Conservation (phyloP, 140 eudicot genomes). For the Erigeron philadelphicus region DNA sequence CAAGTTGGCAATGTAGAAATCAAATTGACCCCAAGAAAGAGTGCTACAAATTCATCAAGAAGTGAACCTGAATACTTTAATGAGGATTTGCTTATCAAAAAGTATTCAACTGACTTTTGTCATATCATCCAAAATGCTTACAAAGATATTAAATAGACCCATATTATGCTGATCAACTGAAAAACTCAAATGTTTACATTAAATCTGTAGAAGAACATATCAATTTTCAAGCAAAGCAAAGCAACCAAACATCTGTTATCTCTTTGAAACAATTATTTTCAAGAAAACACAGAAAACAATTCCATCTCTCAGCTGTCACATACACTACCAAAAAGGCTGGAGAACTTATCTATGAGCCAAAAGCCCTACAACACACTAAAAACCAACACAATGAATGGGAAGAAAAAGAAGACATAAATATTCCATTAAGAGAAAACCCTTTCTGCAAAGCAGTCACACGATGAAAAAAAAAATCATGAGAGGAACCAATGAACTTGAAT, state of each 20-base stretch:
- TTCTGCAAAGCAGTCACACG: constrained; percentile 28
- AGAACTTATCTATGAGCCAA: constrained; percentile 8
- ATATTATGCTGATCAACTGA: too few relatives aligned
- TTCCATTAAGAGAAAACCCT: constrained; percentile 18
- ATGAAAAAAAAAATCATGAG: neutral
- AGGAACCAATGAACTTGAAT: constrained; percentile 1
- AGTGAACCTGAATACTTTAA: too few relatives aligned
- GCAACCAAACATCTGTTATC: neutral
- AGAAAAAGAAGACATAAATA: neutral
- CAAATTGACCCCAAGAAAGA: too few relatives aligned
- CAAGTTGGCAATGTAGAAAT: too few relatives aligned
- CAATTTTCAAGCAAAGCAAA: neutral
- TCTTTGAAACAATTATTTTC: constrained; percentile 11
- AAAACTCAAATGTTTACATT: too few relatives aligned
- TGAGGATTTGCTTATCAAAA: too few relatives aligned
- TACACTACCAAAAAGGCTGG: constrained; percentile 27
- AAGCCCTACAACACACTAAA: constrained; percentile 16
- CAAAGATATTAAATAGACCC: too few relatives aligned
- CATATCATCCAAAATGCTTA: too few relatives aligned
- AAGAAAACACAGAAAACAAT: constrained; percentile 10
- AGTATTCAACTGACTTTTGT: too few relatives aligned
- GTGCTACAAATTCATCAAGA: too few relatives aligned
- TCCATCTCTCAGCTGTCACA: constrained; percentile 19
- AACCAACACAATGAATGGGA: neutral
- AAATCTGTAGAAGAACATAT: neutral